Evolutionary conservation across 1,139 yeast species (phyloP).

Genomic region (Magnusiomyces paraingens): DNA sequence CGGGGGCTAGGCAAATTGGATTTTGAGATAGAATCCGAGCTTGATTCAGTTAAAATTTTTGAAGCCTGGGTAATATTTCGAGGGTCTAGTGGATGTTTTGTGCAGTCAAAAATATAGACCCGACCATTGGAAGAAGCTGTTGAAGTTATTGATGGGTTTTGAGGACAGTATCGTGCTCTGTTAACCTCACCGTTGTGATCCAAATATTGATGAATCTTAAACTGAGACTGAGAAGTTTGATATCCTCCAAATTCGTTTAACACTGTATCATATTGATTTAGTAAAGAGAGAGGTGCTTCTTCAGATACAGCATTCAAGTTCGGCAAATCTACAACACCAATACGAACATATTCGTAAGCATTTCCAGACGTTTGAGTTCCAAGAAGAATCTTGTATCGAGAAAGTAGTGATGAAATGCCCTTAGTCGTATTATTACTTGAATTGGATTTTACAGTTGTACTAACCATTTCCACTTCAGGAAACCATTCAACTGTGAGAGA

Average conservation of each 20-base stretch:
- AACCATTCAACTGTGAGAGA: constrained; percentile 38
- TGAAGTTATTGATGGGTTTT: constrained; percentile 56
- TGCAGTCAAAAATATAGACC: constrained; percentile 58
- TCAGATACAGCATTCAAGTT: constrained; percentile 1
- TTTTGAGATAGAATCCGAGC: neutral
- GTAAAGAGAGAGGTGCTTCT: constrained; percentile 10
- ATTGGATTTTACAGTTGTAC: constrained; percentile 13
- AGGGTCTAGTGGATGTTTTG: constrained; percentile 37
- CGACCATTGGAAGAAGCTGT: constrained; percentile 73
- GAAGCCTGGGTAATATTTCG: constrained; percentile 15
- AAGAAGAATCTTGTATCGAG: constrained; percentile 41
- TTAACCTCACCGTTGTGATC: constrained; percentile 59
- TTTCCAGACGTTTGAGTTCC: constrained; percentile 84
- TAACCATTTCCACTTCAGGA: constrained; percentile 31
- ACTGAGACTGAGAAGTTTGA: constrained; percentile 20
- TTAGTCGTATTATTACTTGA: neutral
- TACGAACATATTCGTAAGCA: constrained; percentile 64
- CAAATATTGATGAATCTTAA: constrained; percentile 47
- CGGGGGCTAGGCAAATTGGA: constrained; percentile 7
- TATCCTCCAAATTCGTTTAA: constrained; percentile 21
- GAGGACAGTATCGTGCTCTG: constrained; percentile 78
- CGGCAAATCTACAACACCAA: constrained; percentile 47
- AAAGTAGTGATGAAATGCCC: constrained; percentile 3
- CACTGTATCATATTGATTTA: constrained; percentile 15
- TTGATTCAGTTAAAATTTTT: neutral